phyloP scores from a whole-genome alignment of 139 green algal species.

The Closterium sp. region DNA sequence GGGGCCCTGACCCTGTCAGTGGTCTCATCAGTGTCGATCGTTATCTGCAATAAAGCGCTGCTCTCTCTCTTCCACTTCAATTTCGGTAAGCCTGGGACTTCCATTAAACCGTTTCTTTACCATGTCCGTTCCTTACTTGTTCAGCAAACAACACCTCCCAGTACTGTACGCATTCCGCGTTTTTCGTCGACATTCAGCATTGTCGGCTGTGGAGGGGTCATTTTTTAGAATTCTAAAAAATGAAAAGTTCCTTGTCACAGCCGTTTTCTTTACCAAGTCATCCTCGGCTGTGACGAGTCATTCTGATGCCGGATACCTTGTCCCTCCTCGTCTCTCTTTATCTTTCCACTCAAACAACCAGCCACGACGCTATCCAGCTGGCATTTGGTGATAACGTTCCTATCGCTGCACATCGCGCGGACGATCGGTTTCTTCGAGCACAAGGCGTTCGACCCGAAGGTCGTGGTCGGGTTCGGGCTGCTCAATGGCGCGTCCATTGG shows the following conservation, averaged over 20 bases:
- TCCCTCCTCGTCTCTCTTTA: background rate
- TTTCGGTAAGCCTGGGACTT: conserved; percentile 37
- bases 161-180: no score
- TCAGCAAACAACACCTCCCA: no score
- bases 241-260: no score
- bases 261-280: no score
- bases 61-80: conserved; percentile 48
- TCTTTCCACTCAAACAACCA: background rate
- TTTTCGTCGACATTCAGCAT: no score
- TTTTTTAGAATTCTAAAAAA: no score
- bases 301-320: background rate
- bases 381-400: conserved; percentile 53
- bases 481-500: conserved; percentile 54
- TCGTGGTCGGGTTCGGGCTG: conserved; percentile 48
- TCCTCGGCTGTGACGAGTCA: background rate
- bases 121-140: background rate
- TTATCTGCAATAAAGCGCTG: conserved; percentile 60
- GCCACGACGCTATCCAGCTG: conserved; percentile 54
- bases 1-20: conserved; percentile 52
- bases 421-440: conserved; percentile 46
- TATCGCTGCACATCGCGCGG: conserved; percentile 37
- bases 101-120: background rate
- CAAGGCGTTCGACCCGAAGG: conserved; percentile 29
- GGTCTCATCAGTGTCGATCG: conserved; percentile 56
- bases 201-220: no score